These are phyloP conservation scores for Suhomyces terraborum DNA, from an alignment of 1,139 yeast genomes.

Conservation along the genomic window DNA sequence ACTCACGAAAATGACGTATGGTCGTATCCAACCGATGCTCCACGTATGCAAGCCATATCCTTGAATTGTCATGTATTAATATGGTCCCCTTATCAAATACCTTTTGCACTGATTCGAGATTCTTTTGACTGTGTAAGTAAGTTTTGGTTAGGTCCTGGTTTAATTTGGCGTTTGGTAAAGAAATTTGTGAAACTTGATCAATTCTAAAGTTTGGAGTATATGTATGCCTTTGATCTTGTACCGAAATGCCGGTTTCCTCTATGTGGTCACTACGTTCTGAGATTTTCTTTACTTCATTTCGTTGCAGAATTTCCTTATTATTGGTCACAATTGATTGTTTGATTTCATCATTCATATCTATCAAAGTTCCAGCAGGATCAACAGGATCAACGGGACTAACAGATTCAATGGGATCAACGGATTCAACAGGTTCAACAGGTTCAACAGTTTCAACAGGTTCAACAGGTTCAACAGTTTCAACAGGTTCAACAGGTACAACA, in stretches of 20 bases:
- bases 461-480: no score
- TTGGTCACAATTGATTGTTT: no score
- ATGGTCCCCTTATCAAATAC: constrained; percentile 13
- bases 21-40: constrained; percentile 14
- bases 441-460: neutral
- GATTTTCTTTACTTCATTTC: no score
- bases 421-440: neutral
- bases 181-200: constrained; percentile 8
- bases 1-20: constrained; percentile 7
- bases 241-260: neutral
- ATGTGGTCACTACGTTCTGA: no score
- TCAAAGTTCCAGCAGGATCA: no score
- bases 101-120: neutral
- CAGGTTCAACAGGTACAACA: neutral
- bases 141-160: constrained; percentile 11
- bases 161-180: constrained; percentile 10
- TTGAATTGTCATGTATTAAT: constrained; percentile 15
- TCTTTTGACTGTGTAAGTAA: constrained; percentile 1
- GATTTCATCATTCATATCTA: no score
- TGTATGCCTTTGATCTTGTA: no score
- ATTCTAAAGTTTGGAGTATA: no score
- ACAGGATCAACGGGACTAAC: no score
- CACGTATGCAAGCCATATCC: constrained; percentile 20
- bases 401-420: neutral
- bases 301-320: no score